Evolutionary conservation across 2,329 filamentous ascomycete species (phyloP).

Genomic region (Scytalidium lignicola): DNA sequence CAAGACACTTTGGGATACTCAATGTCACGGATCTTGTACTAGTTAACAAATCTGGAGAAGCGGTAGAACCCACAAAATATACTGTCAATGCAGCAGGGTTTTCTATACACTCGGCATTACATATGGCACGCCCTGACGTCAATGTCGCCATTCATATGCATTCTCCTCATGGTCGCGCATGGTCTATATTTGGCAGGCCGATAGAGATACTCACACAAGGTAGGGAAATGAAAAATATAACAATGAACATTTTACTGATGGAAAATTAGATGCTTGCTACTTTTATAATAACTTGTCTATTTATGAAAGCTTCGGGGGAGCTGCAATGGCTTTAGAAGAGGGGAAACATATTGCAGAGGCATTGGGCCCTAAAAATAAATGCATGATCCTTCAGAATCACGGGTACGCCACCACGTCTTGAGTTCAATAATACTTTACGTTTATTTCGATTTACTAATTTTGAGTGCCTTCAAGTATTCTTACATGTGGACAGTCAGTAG

Average conservation of each 20-base stretch:
- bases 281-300: conserved; percentile 28
- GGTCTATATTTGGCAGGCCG: conserved; percentile 8
- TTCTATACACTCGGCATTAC: conserved; percentile 10
- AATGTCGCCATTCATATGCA: conserved; percentile 12
- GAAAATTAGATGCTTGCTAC: conserved; percentile 27
- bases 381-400: conserved; percentile 37
- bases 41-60: conserved; percentile 52
- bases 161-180: conserved; percentile 9
- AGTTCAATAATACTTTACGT: neutral
- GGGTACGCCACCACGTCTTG: conserved; percentile 11
- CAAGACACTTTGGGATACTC: conserved; percentile 30
- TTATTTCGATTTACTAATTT: neutral
- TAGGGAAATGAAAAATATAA: neutral
- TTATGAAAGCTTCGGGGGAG: conserved; percentile 40
- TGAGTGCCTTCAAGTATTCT: conserved; percentile 27
- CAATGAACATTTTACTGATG: neutral
- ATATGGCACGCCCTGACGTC: conserved; percentile 8
- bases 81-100: conserved; percentile 11
- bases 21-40: conserved; percentile 58
- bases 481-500: conserved; percentile 35
- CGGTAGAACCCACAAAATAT: conserved; percentile 39
- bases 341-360: conserved; percentile 36
- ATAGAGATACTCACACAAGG: conserved; percentile 16
- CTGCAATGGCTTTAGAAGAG: conserved; percentile 39
- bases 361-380: conserved; percentile 33